Evolutionary conservation across 805 yeast genomes (phyloP), one percentile per base, ranked within the genome.

Genomic region (Starmerella scarabaei): DNA sequence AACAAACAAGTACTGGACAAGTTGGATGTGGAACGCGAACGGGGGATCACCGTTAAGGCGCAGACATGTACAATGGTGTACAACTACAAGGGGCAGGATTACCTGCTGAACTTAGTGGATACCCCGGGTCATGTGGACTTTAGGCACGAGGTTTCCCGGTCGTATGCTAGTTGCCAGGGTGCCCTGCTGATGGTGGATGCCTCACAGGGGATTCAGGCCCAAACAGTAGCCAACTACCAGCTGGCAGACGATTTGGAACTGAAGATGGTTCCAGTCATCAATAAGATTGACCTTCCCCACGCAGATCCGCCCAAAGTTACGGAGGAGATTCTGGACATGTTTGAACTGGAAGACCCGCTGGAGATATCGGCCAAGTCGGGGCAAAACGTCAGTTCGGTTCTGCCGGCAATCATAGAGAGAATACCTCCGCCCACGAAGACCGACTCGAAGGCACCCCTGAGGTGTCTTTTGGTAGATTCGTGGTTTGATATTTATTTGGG

Each of bases 101-200:
- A 83, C 56, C 60, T 91, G 40, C 63, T 88, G 34, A 95, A 88
- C 64, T 64, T 88, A 33, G 95, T 91, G 33, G 98, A 88, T 59
- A 88, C 97, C 0, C 98, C 98, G 0, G 98, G 98, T 0, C 98
- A 88, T 58, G 97, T 91, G 24, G 98, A 88, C 59, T 88, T 88
- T 59, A 66, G 95, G 39, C 79, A 91, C 7, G 98, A 88, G 53
- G 98, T 88, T 1, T 76, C 93, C 3, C 63, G 97, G 50, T 82
- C 94, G 6, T 86, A 86, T 60, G 96, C 96, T 2, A 81, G 95
- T 0, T 91, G 96, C 64, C 93, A 86, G 28, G 97, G 97, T 12
- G 96, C 96, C 0, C 62, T 88, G 30, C 59, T 88, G 30, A 60
- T 88, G 18, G 93, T 88, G 2, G 98, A 91, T 64, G 97, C 97